Conservation (phyloP, 2,329 filamentous ascomycete species). For the Fusarium subglutinans region DNA sequence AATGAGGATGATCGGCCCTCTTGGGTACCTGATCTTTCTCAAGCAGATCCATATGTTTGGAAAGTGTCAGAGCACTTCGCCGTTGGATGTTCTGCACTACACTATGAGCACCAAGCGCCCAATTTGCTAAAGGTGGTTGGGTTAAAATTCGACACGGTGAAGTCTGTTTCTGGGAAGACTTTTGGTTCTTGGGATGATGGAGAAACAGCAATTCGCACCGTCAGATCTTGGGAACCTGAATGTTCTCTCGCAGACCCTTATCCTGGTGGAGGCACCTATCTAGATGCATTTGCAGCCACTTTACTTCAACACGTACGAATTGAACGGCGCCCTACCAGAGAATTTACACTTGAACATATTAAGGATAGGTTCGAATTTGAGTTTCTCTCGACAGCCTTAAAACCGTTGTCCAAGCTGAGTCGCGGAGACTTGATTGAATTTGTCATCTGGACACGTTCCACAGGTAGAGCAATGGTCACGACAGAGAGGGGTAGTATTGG, state of each 20-base stretch:
- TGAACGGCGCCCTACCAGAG: not conserved
- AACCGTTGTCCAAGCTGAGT: not conserved
- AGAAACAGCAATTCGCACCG: fast-evolving
- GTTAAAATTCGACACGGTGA: not conserved
- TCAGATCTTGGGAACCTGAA: not conserved
- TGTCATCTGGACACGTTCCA: not conserved
- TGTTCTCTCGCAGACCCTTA: not conserved
- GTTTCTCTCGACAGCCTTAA: not conserved
- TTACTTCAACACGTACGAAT: fast-evolving
- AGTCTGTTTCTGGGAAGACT: not conserved
- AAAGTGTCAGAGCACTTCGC: fast-evolving
- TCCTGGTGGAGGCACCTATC: fast-evolving
- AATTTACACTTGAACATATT: not conserved
- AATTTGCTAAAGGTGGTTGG: not conserved
- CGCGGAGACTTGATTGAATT: not conserved
- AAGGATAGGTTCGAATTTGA: not conserved
- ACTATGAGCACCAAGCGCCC: not conserved
- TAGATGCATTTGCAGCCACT: not conserved
- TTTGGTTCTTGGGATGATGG: not conserved
- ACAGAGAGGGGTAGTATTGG: not conserved
- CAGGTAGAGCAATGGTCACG: not conserved
- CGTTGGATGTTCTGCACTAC: not conserved
- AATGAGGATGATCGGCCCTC: not conserved
- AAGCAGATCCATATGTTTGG: fast-evolving
- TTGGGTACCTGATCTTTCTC: not conserved